These are phyloP conservation scores for Aurantiochytrium sp. DNA, from an alignment of 108 stramenopile species.

Conservation along the genomic window DNA sequence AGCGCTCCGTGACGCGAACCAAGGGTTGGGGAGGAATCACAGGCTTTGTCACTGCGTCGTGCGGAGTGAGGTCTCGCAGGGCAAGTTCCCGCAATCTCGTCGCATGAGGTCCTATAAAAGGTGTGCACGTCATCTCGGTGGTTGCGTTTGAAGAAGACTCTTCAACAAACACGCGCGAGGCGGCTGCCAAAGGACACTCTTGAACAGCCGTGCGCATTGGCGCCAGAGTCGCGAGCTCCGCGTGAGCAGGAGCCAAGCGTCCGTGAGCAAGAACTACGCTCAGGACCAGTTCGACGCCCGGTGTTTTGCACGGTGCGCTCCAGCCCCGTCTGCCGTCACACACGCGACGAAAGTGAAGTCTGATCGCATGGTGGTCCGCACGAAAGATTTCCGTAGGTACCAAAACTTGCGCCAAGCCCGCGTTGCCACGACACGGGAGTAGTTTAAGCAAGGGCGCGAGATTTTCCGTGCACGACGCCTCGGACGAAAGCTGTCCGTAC, in stretches of 20 bases:
- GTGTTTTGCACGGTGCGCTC: background rate
- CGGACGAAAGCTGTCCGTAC: background rate
- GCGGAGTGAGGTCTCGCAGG: no score
- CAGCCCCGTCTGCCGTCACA: background rate
- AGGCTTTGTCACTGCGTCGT: no score
- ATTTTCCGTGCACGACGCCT: slow-evolving; percentile 12
- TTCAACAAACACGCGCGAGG: background rate
- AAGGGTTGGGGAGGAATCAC: no score
- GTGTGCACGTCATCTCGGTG: no score
- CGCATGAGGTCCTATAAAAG: no score
- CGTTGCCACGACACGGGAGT: background rate
- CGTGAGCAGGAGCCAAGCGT: background rate
- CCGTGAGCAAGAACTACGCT: background rate
- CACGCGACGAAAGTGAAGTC: background rate
- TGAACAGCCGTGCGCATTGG: background rate
- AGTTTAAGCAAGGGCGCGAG: background rate
- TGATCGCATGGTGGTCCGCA: background rate
- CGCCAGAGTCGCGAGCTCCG: background rate
- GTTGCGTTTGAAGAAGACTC: background rate
- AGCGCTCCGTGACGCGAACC: background rate
- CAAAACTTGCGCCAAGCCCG: background rate
- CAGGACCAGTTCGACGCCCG: background rate
- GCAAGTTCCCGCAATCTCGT: no score
- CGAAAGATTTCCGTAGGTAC: background rate
- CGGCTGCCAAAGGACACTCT: background rate